Evolutionary conservation across 331 rosid species (phyloP).

Genomic region (Stylosanthes scabra): DNA sequence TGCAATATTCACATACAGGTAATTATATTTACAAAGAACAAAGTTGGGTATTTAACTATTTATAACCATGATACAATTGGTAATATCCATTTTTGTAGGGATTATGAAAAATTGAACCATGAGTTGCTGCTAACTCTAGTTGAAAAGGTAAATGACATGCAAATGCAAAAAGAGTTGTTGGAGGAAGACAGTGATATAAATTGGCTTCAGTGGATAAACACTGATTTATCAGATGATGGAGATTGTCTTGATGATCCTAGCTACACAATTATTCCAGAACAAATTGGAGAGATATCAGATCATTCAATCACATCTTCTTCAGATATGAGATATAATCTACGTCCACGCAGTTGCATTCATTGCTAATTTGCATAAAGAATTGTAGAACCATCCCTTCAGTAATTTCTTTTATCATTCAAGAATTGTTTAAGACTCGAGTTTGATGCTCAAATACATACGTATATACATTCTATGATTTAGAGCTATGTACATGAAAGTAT

Average conservation of each 20-base stretch:
- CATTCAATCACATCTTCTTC: slow-evolving; percentile 48
- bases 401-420: slow-evolving; percentile 8
- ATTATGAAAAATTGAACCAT: slow-evolving; percentile 70
- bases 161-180: slow-evolving; percentile 45
- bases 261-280: slow-evolving; percentile 48
- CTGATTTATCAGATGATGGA: slow-evolving; percentile 64
- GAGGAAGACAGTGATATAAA: slow-evolving; percentile 44
- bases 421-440: background rate
- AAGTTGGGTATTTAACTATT: background rate
- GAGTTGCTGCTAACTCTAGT: slow-evolving; percentile 53
- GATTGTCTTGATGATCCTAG: slow-evolving; percentile 64
- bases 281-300: slow-evolving; percentile 40
- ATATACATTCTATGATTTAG: background rate
- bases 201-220: slow-evolving; percentile 66
- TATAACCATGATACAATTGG: background rate
- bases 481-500: background rate
- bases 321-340: no score
- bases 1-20: slow-evolving; percentile 77
- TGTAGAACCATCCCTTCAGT: background rate
- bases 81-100: slow-evolving; percentile 46
- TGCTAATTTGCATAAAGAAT: background rate
- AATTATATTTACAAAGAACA: background rate
- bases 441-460: background rate
- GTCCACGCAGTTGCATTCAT: no score
- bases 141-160: slow-evolving; percentile 56